A percentile compares a stretch with the other conserved stretches of the same genome.
Evolutionary conservation across 345 rosid species (phyloP).

Genomic region (Psidium guajava): DNA sequence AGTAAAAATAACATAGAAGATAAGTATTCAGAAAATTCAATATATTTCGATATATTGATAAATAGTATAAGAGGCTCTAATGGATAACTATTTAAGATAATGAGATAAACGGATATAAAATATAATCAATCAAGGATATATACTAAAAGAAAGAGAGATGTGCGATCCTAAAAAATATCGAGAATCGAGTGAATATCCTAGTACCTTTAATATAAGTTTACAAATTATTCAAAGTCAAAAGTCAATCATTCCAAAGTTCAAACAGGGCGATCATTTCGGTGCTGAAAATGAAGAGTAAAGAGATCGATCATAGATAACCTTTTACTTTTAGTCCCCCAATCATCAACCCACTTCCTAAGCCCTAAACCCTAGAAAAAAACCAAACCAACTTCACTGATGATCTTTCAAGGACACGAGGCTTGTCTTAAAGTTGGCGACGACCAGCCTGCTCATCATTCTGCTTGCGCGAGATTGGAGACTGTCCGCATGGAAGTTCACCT

Average conservation of each 20-base stretch:
- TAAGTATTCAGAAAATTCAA: too few relatives aligned
- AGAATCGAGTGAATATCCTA: too few relatives aligned
- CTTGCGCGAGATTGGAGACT: neutral
- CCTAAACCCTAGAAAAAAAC: neutral
- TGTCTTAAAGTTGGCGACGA: neutral
- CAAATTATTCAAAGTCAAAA: neutral
- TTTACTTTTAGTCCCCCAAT: too few relatives aligned
- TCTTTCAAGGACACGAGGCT: neutral
- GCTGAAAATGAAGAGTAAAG: neutral
- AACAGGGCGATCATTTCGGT: neutral
- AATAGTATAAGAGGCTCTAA: too few relatives aligned
- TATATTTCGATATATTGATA: too few relatives aligned
- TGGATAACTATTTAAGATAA: too few relatives aligned
- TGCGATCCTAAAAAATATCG: too few relatives aligned
- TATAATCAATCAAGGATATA: too few relatives aligned
- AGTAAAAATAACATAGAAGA: too few relatives aligned
- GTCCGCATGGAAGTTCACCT: rapidly evolving
- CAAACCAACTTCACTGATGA: neutral
- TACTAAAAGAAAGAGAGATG: too few relatives aligned
- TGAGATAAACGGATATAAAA: too few relatives aligned
- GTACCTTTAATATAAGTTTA: too few relatives aligned
- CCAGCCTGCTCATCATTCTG: neutral
- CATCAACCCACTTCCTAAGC: neutral
- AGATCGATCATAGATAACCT: neutral
- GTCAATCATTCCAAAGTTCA: neutral